A percentile compares a stretch with the other conserved stretches of the same genome.
Evolutionary conservation across 306 rosid species (phyloP).

Genomic region (Prunus padus): DNA sequence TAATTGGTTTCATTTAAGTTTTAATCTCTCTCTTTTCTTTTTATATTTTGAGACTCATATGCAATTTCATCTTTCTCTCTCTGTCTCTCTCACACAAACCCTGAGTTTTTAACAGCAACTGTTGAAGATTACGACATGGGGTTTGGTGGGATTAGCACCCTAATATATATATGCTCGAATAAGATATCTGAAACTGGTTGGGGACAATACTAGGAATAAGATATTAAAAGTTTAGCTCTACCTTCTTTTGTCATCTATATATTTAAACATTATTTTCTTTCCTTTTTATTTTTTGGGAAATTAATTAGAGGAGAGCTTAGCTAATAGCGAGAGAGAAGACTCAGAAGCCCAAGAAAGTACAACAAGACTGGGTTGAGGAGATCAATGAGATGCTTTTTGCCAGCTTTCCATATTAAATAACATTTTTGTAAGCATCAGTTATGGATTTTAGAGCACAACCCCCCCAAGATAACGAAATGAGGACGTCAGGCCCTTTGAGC

Average conservation of each 20-base stretch:
- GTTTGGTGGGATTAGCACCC: constrained; percentile 5
- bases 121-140: constrained; percentile 12
- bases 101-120: background rate
- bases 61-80: no score
- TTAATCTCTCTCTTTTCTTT: no score
- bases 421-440: background rate
- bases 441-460: constrained; percentile 42
- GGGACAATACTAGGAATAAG: background rate
- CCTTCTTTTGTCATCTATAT: constrained; percentile 3
- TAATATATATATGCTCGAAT: background rate
- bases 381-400: background rate
- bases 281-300: background rate
- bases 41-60: no score
- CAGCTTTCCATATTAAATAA: constrained; percentile 1
- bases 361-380: background rate
- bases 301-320: background rate
- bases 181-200: background rate
- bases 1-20: background rate
- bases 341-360: constrained; percentile 14
- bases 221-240: background rate
- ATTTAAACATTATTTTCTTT: background rate
- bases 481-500: constrained; percentile 27
- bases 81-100: background rate
- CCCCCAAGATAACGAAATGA: constrained; percentile 33
- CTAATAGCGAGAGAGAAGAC: background rate